Conservation (phyloP, 2,329 filamentous ascomycete species). For the Ascocoryne sarcoides region DNA sequence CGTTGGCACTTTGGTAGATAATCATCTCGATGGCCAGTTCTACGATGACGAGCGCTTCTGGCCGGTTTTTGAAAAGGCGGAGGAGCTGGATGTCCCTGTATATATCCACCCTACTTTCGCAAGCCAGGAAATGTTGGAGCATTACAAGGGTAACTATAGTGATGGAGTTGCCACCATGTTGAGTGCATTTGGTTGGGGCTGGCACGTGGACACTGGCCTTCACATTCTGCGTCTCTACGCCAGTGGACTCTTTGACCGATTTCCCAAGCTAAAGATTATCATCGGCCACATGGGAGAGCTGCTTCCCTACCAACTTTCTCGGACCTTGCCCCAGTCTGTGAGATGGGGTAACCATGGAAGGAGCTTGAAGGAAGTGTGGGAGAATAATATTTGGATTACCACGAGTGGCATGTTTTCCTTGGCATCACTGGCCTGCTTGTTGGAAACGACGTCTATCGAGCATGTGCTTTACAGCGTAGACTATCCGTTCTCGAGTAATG, state of each 20-base stretch:
- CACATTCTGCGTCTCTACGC: conserved; percentile 42
- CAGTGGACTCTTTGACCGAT: conserved; percentile 45
- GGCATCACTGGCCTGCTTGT: conserved; percentile 36
- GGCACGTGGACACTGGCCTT: conserved; percentile 42
- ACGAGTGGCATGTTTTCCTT: conserved; percentile 45
- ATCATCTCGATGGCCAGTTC: conserved; percentile 32
- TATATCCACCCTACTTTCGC: conserved; percentile 35
- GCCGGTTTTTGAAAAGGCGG: conserved; percentile 26
- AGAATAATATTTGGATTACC: conserved; percentile 48
- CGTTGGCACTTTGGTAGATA: conserved; percentile 39
- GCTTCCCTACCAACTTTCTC: conserved; percentile 46
- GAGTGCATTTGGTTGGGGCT: conserved; percentile 37
- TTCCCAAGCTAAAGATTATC: conserved; percentile 45
- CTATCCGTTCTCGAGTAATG: conserved; percentile 45
- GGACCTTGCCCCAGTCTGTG: conserved; percentile 29
- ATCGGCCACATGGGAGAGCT: conserved; percentile 44
- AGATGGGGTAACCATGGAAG: conserved; percentile 25
- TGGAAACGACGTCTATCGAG: conserved; percentile 39
- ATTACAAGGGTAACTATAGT: conserved; percentile 28
- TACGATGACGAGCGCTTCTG: conserved; percentile 37
- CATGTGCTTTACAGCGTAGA: conserved; percentile 48
- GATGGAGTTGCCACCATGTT: conserved; percentile 27
- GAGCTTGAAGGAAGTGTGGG: conserved; percentile 41
- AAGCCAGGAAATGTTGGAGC: conserved; percentile 20
- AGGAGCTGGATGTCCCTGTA: conserved; percentile 35